phyloP scores from a whole-genome alignment of 2,329 filamentous ascomycete species.

The Nemania diffusa region DNA sequence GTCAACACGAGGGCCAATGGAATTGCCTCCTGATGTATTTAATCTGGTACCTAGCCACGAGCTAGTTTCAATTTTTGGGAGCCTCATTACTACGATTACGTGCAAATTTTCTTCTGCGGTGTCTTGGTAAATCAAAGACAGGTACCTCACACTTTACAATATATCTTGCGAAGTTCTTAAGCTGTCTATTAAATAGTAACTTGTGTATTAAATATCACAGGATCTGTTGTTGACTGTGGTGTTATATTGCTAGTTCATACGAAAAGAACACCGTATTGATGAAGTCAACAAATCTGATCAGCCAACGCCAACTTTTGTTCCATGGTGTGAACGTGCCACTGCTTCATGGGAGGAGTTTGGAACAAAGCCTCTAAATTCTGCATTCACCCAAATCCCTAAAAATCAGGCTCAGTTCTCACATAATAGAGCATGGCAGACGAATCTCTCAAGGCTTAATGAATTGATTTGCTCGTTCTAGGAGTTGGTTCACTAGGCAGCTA shows the following conservation, averaged over 20 bases:
- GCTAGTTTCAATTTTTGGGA: too few species aligned
- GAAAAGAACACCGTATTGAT: too few species aligned
- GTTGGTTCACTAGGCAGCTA: neutral
- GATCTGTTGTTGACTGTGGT: neutral
- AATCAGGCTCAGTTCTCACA: neutral
- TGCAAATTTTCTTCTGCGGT: neutral
- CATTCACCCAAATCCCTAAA: too few species aligned
- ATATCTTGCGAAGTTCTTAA: neutral
- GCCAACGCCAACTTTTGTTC: too few species aligned
- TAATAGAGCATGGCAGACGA: neutral
- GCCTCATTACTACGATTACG: neutral
- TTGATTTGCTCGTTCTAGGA: neutral
- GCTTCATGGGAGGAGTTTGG: too few species aligned
- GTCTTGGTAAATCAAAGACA: too few species aligned
- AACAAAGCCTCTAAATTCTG: too few species aligned
- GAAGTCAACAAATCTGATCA: neutral
- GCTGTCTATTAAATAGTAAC: neutral
- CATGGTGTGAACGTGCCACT: too few species aligned
- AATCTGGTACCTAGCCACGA: too few species aligned
- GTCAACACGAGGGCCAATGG: too few species aligned
- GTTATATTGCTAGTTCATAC: neutral
- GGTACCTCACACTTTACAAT: neutral
- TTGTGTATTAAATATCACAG: neutral
- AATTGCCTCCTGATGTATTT: too few species aligned
- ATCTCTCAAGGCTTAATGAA: neutral